Evolutionary conservation across 495 filamentous ascomycete genomes (phyloP).

Genomic region (Pyrenopolyporus hunteri): DNA sequence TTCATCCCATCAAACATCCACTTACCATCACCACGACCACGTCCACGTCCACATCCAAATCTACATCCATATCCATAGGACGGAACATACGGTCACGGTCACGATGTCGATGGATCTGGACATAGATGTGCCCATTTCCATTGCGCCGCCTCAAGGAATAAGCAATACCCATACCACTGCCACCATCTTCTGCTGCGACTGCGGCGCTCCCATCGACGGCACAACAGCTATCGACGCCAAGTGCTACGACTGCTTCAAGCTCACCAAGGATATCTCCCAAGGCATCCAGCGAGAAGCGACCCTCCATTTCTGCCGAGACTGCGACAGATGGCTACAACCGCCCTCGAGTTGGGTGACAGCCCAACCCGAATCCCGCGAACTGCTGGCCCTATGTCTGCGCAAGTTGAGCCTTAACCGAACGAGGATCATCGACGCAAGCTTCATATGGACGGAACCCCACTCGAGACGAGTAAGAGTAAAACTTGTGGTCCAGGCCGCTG

Average conservation of each 20-base stretch:
- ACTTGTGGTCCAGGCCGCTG: constrained; percentile 81
- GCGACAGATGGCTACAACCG: constrained; percentile 91
- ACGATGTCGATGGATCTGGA: constrained; percentile 46
- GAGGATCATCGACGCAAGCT: constrained; percentile 90
- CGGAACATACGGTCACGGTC: background rate
- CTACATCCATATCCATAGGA: constrained; percentile 3
- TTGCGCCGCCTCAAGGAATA: constrained; percentile 33
- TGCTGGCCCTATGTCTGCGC: constrained; percentile 86
- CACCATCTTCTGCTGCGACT: constrained; percentile 89
- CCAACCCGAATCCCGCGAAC: constrained; percentile 80
- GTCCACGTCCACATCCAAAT: background rate
- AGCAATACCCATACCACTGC: constrained; percentile 7
- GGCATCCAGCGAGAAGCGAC: constrained; percentile 86
- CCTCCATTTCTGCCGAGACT: constrained; percentile 86
- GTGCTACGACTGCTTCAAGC: constrained; percentile 91
- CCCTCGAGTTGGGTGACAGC: constrained; percentile 85
- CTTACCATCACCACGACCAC: background rate
- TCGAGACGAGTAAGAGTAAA: constrained; percentile 88
- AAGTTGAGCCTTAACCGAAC: constrained; percentile 85
- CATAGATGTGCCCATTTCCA: constrained; percentile 38
- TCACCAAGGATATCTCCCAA: constrained; percentile 90
- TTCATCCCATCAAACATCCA: background rate
- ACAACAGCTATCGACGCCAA: constrained; percentile 85
- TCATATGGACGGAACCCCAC: constrained; percentile 99
- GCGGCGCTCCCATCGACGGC: constrained; percentile 90